phyloP scores from a whole-genome alignment of 306 rosid genomes.

The Urtica urens region DNA sequence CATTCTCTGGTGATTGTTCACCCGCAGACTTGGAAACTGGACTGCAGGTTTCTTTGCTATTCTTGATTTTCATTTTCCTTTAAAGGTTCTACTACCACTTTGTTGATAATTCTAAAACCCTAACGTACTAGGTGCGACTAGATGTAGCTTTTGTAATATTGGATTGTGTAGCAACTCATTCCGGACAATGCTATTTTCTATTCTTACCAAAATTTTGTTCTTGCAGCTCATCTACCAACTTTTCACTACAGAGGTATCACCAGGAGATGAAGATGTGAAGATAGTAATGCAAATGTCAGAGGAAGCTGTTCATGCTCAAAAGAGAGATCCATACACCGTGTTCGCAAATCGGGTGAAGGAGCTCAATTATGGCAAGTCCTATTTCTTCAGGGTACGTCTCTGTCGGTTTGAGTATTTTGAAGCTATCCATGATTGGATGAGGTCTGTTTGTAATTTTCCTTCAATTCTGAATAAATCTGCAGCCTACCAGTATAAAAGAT shows the following conservation, averaged over 20 bases:
- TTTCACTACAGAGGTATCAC: conserved; percentile 63
- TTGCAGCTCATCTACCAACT: conserved; percentile 91
- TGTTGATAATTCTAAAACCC: too few relatives aligned
- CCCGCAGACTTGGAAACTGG: conserved; percentile 96
- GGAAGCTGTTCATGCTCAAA: conserved; percentile 92
- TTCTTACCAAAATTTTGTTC: conserved; percentile 1
- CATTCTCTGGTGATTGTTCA: conserved; percentile 87
- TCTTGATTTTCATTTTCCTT: neutral
- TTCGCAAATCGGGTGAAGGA: conserved; percentile 94
- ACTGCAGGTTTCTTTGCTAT: conserved; percentile 62
- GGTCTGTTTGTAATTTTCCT: conserved; percentile 17
- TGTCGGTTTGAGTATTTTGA: conserved; percentile 13
- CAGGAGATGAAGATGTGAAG: conserved; percentile 79
- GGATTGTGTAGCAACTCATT: too few relatives aligned
- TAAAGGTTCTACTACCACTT: neutral
- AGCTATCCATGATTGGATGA: conserved; percentile 6
- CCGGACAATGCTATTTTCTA: too few relatives aligned
- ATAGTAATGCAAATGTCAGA: conserved; percentile 98
- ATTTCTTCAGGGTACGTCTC: conserved; percentile 67
- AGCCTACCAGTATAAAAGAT: conserved; percentile 75
- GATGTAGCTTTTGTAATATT: too few relatives aligned
- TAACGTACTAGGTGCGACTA: too few relatives aligned
- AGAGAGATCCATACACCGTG: conserved; percentile 87
- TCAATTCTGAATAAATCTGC: conserved; percentile 25
- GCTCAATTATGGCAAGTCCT: conserved; percentile 94